Evolutionary conservation across 805 yeast genomes (phyloP), one percentile per base, ranked within the genome.

Genomic region (Candida schatavii): DNA sequence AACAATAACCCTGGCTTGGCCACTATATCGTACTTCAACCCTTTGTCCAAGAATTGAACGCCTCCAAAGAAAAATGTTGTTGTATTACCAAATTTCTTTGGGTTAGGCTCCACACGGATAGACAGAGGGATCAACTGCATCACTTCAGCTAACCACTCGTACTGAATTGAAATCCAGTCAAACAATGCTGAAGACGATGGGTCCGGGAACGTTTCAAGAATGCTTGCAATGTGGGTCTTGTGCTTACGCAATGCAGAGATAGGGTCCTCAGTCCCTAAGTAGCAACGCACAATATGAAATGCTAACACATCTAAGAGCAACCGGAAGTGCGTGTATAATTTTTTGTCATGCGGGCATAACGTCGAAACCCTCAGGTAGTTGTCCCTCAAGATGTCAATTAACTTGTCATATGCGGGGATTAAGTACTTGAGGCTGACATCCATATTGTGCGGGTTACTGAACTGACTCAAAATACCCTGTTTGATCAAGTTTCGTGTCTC

Each of bases 151-250:
- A 86, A 62, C 81, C 85, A 76, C 32, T 78, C 74, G 48, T 78
- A 75, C 53, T 86, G 95, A n/a, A 63, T 54, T 0, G 82, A 73
- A 9, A 72, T 51, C 95, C 95, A 86, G 31, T 70, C 48, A 17
- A 17, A 17, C 15, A 14, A 31, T 6, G 52, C 47, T 18, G 62
- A 56, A 1, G 46, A 42, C 7, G 37, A n/a, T 5, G 37, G 20
- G 9, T 14, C 11, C 5, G 26, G 30, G 11, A 17, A 21, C 3
- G 26, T 14, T n/a, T 64, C 59, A 14, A 70, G 43, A 4, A 74
- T 52, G 9, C 48, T 49, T 6, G 68, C 49, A 1, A 83, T 77
- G 62, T 88, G 96, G 15, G 77, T 68, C 29, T 72, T 72, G 55
- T 86, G 88, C 55, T 81, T 84, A 44, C 74, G 68, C 50, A 79